Evolutionary conservation across 2,329 filamentous ascomycete species (phyloP), one percentile per base, ranked within the genome.

Genomic region (Orbilia blumenaviensis): DNA sequence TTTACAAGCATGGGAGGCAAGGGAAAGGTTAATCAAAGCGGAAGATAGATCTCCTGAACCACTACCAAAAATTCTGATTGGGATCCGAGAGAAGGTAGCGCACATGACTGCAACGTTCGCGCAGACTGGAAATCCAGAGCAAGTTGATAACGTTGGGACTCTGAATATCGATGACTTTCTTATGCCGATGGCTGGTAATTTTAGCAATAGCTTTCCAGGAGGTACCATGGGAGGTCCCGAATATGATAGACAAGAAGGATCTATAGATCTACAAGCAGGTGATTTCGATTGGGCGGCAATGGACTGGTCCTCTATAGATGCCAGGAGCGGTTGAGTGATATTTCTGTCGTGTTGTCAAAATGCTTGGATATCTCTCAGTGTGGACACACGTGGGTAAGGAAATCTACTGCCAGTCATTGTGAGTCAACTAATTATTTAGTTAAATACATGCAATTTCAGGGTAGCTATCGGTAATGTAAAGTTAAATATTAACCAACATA

Each of bases 1-100:
- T 42, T 82, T 90, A 69, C 89, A 88, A 79, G 88, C 88, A 0
- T 91, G 89, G 89, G 86, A 87, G 46, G 87, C 86, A 1, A 85
- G 86, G 66, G 86, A 86, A 78, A 83, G 84, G 1, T 85, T 86
- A 10, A 84, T 86, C 77, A 77, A 82, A 3, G 83, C 84, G 60
- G 87, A 87, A 0, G 84, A 83, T 29, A 23, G 9, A 36, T 3
- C 58, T 12, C 25, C 29, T 2, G 60, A 75, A 9, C 61, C 14
- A 1, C 10, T 32, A 36, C 56, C 54, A 1, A 29, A n/a, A 18
- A 73, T 60, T 21, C 29, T 73, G 14, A 16, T 23, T 3, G 42
- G 50, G 18, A 56, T 68, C 16, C 34, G 54, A 12, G 16, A 68
- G 25, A 61, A 75, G n/a, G 10, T 66, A 10, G 25, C 25, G 7